Evolutionary conservation across 495 filamentous ascomycete genomes (phyloP).

Genomic region (Aspergillus mulundensis): DNA sequence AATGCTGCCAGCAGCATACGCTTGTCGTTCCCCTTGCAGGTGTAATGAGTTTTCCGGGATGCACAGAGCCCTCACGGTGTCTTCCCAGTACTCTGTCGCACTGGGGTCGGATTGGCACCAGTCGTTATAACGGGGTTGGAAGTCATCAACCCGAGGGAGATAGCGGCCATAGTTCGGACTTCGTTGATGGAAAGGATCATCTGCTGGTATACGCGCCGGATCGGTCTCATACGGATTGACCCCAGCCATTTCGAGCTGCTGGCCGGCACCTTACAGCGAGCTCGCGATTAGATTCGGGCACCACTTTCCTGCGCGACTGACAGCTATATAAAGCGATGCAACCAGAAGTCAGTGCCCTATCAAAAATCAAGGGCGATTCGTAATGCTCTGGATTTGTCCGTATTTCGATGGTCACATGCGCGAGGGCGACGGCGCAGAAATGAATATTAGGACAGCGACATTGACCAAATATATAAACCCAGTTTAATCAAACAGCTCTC

Average conservation of each 20-base stretch:
- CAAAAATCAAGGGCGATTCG: not conserved
- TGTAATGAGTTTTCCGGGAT: slow-evolving; percentile 37
- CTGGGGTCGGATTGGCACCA: slow-evolving; percentile 35
- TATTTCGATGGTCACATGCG: slow-evolving; percentile 15
- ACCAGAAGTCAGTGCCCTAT: not conserved
- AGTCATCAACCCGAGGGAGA: slow-evolving; percentile 33
- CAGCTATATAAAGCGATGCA: not conserved
- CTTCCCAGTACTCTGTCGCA: slow-evolving; percentile 33
- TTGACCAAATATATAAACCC: not conserved
- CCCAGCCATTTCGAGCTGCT: slow-evolving; percentile 4
- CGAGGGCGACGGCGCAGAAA: slow-evolving; percentile 4
- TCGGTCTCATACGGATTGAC: slow-evolving; percentile 37
- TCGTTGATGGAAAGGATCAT: slow-evolving; percentile 35
- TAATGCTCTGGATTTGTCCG: not conserved
- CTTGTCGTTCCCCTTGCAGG: slow-evolving; percentile 27
- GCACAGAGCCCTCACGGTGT: slow-evolving; percentile 28
- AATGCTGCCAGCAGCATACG: slow-evolving; percentile 37
- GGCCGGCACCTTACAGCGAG: not conserved
- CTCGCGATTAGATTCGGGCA: not conserved
- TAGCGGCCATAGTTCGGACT: slow-evolving; percentile 45
- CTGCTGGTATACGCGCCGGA: slow-evolving; percentile 27
- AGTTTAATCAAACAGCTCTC: not conserved
- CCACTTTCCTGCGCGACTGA: not conserved
- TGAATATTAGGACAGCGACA: not conserved
- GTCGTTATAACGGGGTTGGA: slow-evolving; percentile 31